Percentiles rank a stretch among this genome's conserved stretches.
phyloP scores from a whole-genome alignment of 2,329 filamentous ascomycete species.

The Elsinoe ampelina region DNA sequence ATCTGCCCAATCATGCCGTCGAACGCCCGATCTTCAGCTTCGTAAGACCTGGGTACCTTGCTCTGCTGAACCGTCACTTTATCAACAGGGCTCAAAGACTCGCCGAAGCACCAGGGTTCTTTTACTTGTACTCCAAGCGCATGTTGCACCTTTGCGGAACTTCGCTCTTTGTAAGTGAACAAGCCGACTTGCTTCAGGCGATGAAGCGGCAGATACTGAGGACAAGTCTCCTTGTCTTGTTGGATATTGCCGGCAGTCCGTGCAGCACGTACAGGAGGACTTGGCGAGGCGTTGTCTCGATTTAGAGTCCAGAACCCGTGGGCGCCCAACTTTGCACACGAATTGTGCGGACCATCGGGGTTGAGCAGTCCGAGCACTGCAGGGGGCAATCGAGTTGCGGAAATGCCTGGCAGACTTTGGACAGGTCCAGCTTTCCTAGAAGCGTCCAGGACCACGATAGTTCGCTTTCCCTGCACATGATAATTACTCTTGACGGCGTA shows the following conservation, averaged over 20 bases:
- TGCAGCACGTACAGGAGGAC: not conserved
- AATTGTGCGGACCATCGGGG: slow-evolving; percentile 15
- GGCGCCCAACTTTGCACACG: slow-evolving; percentile 23
- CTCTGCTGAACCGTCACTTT: slow-evolving; percentile 21
- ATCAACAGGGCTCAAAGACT: slow-evolving; percentile 20
- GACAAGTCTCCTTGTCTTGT: slow-evolving; percentile 81
- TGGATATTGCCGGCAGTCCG: slow-evolving; percentile 34
- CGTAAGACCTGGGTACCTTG: not conserved
- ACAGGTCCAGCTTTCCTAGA: slow-evolving; percentile 14
- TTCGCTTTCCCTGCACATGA: slow-evolving; percentile 33
- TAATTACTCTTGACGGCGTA: slow-evolving; percentile 50
- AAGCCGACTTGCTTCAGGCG: slow-evolving; percentile 78
- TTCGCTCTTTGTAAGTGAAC: slow-evolving; percentile 48
- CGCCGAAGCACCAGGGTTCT: slow-evolving; percentile 25
- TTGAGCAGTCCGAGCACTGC: slow-evolving; percentile 15
- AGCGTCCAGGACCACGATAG: slow-evolving; percentile 38
- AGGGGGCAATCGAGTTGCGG: slow-evolving; percentile 14
- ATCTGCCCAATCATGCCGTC: slow-evolving; percentile 16
- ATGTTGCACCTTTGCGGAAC: slow-evolving; percentile 16
- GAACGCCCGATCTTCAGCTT: slow-evolving; percentile 15
- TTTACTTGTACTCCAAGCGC: slow-evolving; percentile 19
- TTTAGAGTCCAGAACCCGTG: slow-evolving; percentile 34
- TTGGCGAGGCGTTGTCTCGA: not conserved
- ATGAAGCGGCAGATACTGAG: slow-evolving; percentile 92
- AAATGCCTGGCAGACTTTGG: slow-evolving; percentile 16